Evolutionary conservation across 2,329 filamentous ascomycete species (phyloP), one percentile per base, ranked within the genome.

Genomic region (Claviceps pazoutovae): DNA sequence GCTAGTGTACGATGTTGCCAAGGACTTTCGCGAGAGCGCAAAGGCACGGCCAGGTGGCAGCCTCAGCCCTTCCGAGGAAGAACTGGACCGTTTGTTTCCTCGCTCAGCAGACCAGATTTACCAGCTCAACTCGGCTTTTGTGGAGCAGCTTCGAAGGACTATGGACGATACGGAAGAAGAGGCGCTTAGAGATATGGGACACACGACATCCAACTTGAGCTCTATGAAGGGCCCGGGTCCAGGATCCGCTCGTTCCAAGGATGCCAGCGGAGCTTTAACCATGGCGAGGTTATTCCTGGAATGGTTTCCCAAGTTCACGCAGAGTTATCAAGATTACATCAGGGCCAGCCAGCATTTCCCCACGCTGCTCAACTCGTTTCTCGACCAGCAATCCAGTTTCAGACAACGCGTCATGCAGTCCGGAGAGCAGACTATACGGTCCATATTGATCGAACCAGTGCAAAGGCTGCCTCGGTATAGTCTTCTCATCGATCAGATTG

Each of bases 391-490:
- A 55, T 91, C 89, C 2, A 90, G 84, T 61, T 91, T 95, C 64
- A 84, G 85, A 2, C 83, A 85, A 58, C 76, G 86, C 46, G 80
- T 96, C 3, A 80, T 87, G 50, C 82, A 90, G 56, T 85, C 85
- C 2, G 91, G 93, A 51, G 93, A 97, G 65, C 93, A 98, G 69
- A 80, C 83, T 53, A 78, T 97, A 51, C 89, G 88, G 48, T 97
- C 93, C 3, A 79, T 93, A 56, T 77, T 98, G 51, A 98, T 98
- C 64, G 93, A 98, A 67, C 93, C 93, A 2, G 90, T 98, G 0
- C 93, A 98, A 66, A 79, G 93, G 50, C 76, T 98, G 50, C 93
- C 93, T 26, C 84, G 93, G 26, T 98, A 98, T 69, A 96, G 88
- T 61, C 74, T 98, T 38, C 84, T 97, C 62, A 97, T 98, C 60